Evolutionary conservation across 2,329 filamentous ascomycete genomes (phyloP).

Genomic region (Trichoderma semiorbis): DNA sequence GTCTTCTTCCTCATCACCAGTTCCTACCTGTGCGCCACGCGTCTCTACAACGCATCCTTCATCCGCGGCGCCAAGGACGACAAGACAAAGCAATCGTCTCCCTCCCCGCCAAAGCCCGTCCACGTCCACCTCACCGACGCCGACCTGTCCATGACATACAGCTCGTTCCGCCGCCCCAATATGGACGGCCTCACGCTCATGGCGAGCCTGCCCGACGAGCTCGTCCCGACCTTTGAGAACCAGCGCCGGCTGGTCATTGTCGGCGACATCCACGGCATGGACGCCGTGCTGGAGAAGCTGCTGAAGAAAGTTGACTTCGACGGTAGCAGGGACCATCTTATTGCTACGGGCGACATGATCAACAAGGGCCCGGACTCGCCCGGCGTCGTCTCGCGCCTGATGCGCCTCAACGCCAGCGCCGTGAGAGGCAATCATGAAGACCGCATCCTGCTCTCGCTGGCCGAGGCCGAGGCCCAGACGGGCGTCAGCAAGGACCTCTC

Average conservation of each 20-base stretch:
- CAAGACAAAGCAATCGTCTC: background rate
- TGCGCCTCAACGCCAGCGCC: slow-evolving; percentile 69
- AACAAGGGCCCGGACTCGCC: slow-evolving; percentile 81
- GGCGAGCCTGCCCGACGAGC: slow-evolving; percentile 29
- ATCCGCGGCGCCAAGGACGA: background rate
- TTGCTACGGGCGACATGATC: slow-evolving; percentile 76
- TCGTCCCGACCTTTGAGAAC: slow-evolving; percentile 35
- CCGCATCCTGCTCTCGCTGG: slow-evolving; percentile 66
- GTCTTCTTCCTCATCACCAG: slow-evolving; percentile 34
- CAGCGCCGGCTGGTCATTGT: slow-evolving; percentile 70
- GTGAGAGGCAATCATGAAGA: slow-evolving; percentile 96
- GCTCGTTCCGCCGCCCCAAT: slow-evolving; percentile 37
- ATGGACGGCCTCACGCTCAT: slow-evolving; percentile 34
- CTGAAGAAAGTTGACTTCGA: slow-evolving; percentile 65
- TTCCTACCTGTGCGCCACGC: slow-evolving; percentile 34
- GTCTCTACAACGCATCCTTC: slow-evolving; percentile 26
- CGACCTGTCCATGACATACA: slow-evolving; percentile 41
- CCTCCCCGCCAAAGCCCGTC: background rate
- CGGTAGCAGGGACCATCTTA: slow-evolving; percentile 59
- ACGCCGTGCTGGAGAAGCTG: slow-evolving; percentile 60
- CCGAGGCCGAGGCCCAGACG: slow-evolving; percentile 25
- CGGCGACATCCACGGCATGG: slow-evolving; percentile 91
- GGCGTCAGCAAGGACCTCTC: slow-evolving; percentile 28
- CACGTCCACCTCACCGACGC: slow-evolving; percentile 26
- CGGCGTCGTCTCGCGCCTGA: slow-evolving; percentile 73